Base-by-base conservation (phyloP, 306 rosid species). In the Ammopiptanthus mongolicus region DNA sequence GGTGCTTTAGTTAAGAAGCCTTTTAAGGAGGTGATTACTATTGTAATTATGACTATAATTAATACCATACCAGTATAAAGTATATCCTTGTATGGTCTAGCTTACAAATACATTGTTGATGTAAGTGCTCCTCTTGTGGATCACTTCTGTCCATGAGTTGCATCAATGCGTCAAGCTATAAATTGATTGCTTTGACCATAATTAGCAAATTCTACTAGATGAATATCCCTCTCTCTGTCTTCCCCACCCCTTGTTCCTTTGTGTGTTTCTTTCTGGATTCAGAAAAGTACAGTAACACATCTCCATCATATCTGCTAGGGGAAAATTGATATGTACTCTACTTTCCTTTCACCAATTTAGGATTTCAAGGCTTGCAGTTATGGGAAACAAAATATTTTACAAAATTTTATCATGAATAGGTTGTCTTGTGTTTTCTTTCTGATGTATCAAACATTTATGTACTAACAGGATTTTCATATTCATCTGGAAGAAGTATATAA, bases 391-490 rank as follows among this genome's bases (percentile, higher is more conserved):
- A 25, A 25, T 25, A 1, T 56, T 25, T 23, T 9, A 3, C 1
- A 36, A 50, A 51, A 31, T 50, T 7, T 51, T 34, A 5, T 69
- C 29, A 15, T 50, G 5, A 15, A n/a, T n/a, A n/a, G n/a, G n/a
- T 75, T 63, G 23, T 29, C 53, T 8, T 46, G 33, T 74, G 53
- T 68, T 65, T 60, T 80, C 22, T 37, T 60, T 66, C 15, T 68
- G 44, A 80, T 60, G 37, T 57, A 57, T n/a, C 47, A 28, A 34
- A 23, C 31, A 59, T 48, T 17, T 19, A 48, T 21, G 28, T 6
- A 10, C 41, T 19, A 4, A 22, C 8, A 58, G 25, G 51, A 13
- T 53, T 74, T 73, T 31, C 34, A 33, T 36, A n/a, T 23, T 48
- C 31, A 4, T 36, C 25, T 39, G 9, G 18, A 64, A 55, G 9